Evolutionary conservation across 1,284 basidiomycete genomes (phyloP), one percentile per base, ranked within the genome.

Genomic region (Entoloma clypeatum): DNA sequence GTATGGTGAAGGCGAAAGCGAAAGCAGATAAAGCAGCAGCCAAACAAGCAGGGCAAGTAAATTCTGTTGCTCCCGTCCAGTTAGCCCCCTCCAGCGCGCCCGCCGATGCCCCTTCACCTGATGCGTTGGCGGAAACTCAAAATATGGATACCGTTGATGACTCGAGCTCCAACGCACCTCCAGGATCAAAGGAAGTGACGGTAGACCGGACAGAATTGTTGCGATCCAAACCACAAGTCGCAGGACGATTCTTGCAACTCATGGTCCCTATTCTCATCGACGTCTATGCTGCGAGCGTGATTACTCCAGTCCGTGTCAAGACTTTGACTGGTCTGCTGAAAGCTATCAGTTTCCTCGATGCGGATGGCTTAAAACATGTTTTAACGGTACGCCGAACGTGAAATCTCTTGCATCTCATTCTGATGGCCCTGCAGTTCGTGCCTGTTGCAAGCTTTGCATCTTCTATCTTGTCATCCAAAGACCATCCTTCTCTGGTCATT

Each of bases 211-310:
- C 76, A 8, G 80, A 86, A 35, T 61, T 93, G 26, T 65, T 96
- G 34, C 80, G 83, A 36, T 81, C 79, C 1, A 85, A 88, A 45
- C 74, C 84, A 7, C 74, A 71, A 4, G 77, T 91, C n/a, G 81
- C 94, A 39, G 79, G 77, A 19, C 77, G 81, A 19, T 96, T 92
- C 62, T 86, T 91, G 78, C 79, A 79, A 28, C 70, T 93, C 13
- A 81, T 92, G 54, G 81, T 95, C 1, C 94, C 94, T 0, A 92
- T 94, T 34, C 73, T 97, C 37, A 84, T 96, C 43, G 93, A 97
- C 55, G 93, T 97, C 6, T 97, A 95, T 63, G 86, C 92, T 14
- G 93, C 94, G 7, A 95, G 91, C 55, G 92, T 97, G 23, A 82
- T 84, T 40, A 79, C 83, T 0, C 81, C 88, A 5, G 82, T 96